Conservation (phyloP, 441 rosid genomes). For the Corymbia calophylla region DNA sequence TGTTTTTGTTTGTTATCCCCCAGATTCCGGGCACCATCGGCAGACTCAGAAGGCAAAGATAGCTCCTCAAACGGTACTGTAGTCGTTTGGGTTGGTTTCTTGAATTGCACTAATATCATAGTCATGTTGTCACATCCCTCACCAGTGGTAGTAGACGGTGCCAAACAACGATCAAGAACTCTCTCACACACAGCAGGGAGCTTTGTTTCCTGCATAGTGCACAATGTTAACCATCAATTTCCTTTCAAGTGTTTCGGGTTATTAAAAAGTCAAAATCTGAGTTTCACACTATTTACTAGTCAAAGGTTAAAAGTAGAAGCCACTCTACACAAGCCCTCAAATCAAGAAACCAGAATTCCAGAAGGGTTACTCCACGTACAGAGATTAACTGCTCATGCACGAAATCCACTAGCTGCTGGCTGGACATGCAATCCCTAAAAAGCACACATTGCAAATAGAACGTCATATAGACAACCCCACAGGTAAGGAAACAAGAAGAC, state of each 20-base stretch:
- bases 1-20: slow-evolving; percentile 14
- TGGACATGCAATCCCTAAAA: slow-evolving; percentile 96
- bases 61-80: slow-evolving; percentile 18
- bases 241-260: neutral
- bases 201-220: slow-evolving; percentile 65
- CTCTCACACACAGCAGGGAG: slow-evolving; percentile 78
- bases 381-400: slow-evolving; percentile 59
- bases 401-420: slow-evolving; percentile 92
- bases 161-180: slow-evolving; percentile 83
- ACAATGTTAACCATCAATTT: neutral
- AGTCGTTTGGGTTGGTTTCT: slow-evolving; percentile 38
- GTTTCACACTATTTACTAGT: neutral
- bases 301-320: neutral
- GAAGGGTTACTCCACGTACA: slow-evolving; percentile 28
- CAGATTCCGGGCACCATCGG: neutral
- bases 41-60: slow-evolving; percentile 20
- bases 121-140: slow-evolving; percentile 99
- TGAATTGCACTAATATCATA: slow-evolving; percentile 89
- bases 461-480: neutral
- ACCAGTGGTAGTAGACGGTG: slow-evolving; percentile 76
- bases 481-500: neutral
- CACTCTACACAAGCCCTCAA: neutral
- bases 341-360: neutral
- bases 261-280: neutral
- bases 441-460: neutral